A percentile compares a stretch with the other conserved stretches of the same genome.
Evolutionary conservation across 2,329 filamentous ascomycete genomes (phyloP).

Genomic region (Calonectria pseudoturangicola): DNA sequence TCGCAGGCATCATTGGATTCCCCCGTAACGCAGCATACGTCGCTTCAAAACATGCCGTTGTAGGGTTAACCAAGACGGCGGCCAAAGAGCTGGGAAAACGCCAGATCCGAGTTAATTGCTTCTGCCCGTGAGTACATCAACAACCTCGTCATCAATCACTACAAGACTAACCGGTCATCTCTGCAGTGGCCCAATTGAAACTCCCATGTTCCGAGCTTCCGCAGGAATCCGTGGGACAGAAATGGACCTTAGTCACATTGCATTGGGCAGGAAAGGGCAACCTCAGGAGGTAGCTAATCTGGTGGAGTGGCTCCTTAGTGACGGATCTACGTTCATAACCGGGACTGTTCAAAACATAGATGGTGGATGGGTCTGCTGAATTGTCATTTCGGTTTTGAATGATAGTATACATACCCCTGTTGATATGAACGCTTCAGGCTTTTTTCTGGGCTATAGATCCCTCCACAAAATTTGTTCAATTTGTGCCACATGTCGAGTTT

Average conservation of each 20-base stretch:
- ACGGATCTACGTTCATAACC: conserved; percentile 23
- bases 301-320: conserved; percentile 8
- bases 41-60: conserved; percentile 31
- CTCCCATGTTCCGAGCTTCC: conserved; percentile 18
- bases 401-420: not conserved
- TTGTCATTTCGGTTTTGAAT: no score
- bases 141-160: not conserved
- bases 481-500: no score
- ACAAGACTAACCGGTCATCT: not conserved
- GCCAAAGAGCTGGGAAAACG: conserved; percentile 35
- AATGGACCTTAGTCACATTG: conserved; percentile 8
- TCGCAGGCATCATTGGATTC: conserved; percentile 10
- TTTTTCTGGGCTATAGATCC: no score
- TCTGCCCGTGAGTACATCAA: conserved; percentile 32
- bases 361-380: conserved; percentile 24
- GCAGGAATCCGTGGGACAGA: not conserved
- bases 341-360: conserved; percentile 19
- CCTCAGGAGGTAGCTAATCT: conserved; percentile 22
- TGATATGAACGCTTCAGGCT: no score
- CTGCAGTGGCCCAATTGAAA: conserved; percentile 3
- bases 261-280: conserved; percentile 18
- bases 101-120: conserved; percentile 31
- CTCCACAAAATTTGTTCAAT: no score
- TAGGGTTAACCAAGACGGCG: conserved; percentile 16
- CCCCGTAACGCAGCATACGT: conserved; percentile 23